Base-by-base conservation (phyloP, 2,329 filamentous ascomycete species). In the Hawksworthiomyces lignivorus region DNA sequence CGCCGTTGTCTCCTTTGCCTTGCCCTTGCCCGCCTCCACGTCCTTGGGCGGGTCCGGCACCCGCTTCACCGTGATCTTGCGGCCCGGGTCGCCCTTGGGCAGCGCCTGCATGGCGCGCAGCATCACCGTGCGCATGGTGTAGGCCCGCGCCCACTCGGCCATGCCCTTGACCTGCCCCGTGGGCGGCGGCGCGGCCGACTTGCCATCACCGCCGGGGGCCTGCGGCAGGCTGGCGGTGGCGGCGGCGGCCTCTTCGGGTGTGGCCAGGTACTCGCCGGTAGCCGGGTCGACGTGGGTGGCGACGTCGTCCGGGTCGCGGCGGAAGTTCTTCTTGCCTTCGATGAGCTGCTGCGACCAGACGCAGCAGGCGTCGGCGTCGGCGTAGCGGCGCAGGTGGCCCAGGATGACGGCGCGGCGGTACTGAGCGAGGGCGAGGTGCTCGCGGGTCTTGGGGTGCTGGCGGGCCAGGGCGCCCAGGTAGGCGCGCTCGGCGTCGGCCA, bases 351-450 rank as follows among this genome's bases (percentile, higher is more conserved):
- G 66, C 24, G 70, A 64, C 69, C 77, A 81, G 15, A 69, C 67
- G 17, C 89, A 77, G 49, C 89, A 77, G 51, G 79, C 75, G 45
- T 81, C 74, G 1, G 88, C 82, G 61, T 96, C 83, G 4, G 82
- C 87, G 52, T 80, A 87, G 40, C 77, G 72, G 26, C 75, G 77
- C 30, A 88, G 67, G 36, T 80, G 76, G 60, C 79, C 84, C 20
- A 90, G 70, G 10, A 83, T 75, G 11, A 94, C 77, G 5, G 78
- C 84, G 28, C 90, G 78, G 52, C 89, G 79, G 54, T 92, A 77
- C 55, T 96, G 87, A 2, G 86, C 82, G n/a, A 87, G 77, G 34
- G 80, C 72, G 59, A 96, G 87, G 22, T 84, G 72, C 50, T 87
- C 78, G 38, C 84, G 78, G 9, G 52, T 54, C 43, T 51, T 54